Evolutionary conservation across 176 grass and related monocot genomes (phyloP).

Genomic region (Sorghum bicolor): DNA sequence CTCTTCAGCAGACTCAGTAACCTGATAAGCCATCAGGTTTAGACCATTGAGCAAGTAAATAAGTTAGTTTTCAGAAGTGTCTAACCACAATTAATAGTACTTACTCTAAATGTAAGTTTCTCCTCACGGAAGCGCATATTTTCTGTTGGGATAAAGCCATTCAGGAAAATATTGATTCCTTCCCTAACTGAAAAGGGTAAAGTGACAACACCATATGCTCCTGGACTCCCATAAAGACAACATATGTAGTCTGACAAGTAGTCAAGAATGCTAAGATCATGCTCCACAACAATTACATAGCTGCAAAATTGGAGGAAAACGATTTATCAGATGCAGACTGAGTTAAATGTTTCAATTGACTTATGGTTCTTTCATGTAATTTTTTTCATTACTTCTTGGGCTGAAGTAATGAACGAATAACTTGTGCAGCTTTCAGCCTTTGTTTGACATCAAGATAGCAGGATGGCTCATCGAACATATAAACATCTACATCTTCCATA

Average conservation of each 20-base stretch:
- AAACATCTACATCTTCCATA: conserved; percentile 61
- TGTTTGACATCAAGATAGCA: conserved; percentile 39
- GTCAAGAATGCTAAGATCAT: conserved; percentile 65
- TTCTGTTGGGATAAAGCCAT: conserved; percentile 77
- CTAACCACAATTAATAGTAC: not conserved
- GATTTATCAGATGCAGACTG: not conserved
- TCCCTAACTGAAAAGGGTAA: conserved; percentile 73
- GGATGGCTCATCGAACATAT: conserved; percentile 78
- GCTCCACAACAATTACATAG: conserved; percentile 83
- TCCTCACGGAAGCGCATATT: conserved; percentile 71
- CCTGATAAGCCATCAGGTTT: conserved; percentile 26
- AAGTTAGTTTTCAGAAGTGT: not conserved
- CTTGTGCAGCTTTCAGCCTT: conserved; percentile 46
- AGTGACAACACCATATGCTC: conserved; percentile 77
- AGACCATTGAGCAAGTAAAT: conserved; percentile 16
- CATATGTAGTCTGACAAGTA: conserved; percentile 82
- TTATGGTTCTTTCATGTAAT: conserved; percentile 12
- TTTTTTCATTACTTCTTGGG: conserved; percentile 35
- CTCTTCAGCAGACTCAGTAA: conserved; percentile 61
- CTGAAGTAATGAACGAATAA: conserved; percentile 47
- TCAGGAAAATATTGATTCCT: conserved; percentile 82
- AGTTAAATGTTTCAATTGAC: not conserved
- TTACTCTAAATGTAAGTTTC: conserved; percentile 79
- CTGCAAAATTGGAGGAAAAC: conserved; percentile 35
- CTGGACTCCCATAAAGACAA: conserved; percentile 77